Base-by-base conservation (phyloP, 805 yeast species). In the Teunomyces funiuensis region DNA sequence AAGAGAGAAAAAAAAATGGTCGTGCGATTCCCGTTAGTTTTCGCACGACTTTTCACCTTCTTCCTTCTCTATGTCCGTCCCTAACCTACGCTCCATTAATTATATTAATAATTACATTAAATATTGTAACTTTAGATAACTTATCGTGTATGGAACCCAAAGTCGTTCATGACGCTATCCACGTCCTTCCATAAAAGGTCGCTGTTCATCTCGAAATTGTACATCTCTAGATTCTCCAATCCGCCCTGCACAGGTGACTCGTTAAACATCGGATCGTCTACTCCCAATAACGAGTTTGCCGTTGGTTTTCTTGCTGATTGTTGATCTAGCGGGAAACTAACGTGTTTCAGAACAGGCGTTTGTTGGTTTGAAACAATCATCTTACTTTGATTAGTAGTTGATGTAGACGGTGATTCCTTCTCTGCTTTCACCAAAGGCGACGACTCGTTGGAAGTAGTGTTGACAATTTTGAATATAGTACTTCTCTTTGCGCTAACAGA, bases 141-240 rank as follows among this genome's bases (percentile, higher is more conserved):
- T 40, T 13, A 42, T 6, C 36, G 73, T 3, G 88, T 81, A 50
- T 85, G 87, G 67, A 88, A 88, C 4, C 96, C 97, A 63, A 88
- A 88, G 56, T 88, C 95, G 56, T 85, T 87, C 96, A 88, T 87
- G 43, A 88, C 85, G 36, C 87, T 73, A 49, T 88, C 95, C 20
- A 88, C 90, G 56, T 88, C 95, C 55, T 83, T 85, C 89, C 85
- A 83, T 16, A 81, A 65, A 44, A 77, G 50, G 38, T 77, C 85
- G 17, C 76, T 72, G 51, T 77, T 80, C 43, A 64, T 47, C 28
- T 73, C 79, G 60, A 76, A 65, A 7, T 64, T 54, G 45, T 68
- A 76, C 40, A 70, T 49, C 37, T 64, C 69, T 37, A 67, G 54
- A 23, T 65, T 63, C 37, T 60, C 64, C 33, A 63, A 37, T 16